Conservation (phyloP, 1,284 basidiomycete genomes). For the Cutaneotrichosporon sp. region DNA sequence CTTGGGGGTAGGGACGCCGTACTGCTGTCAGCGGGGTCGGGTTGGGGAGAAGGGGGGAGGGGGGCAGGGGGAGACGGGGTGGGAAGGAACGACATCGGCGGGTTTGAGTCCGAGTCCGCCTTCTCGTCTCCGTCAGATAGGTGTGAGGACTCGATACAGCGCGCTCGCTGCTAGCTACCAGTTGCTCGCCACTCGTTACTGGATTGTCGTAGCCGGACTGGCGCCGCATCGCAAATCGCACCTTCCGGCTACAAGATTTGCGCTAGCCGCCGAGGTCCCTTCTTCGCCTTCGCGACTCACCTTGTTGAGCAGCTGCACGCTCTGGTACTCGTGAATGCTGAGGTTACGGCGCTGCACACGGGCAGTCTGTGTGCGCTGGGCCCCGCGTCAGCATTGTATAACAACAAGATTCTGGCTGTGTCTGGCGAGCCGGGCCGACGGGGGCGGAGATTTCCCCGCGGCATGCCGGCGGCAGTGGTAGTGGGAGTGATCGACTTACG, state of each 20-base stretch:
- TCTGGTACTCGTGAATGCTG: constrained; percentile 98
- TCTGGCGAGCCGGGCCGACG: neutral
- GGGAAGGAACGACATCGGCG: neutral
- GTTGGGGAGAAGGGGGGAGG: neutral
- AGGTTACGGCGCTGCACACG: constrained; percentile 65
- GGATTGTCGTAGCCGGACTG: neutral
- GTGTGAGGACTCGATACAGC: too few relatives aligned
- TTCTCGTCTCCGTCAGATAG: neutral
- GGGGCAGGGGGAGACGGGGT: neutral
- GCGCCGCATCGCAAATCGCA: neutral
- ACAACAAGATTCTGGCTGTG: neutral
- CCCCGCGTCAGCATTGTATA: constrained; percentile 13
- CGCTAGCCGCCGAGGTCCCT: neutral
- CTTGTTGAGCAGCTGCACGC: constrained; percentile 88
- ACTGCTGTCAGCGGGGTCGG: constrained; percentile 58
- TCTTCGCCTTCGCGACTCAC: constrained; percentile 56
- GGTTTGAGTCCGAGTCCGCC: neutral
- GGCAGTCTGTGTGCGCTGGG: constrained; percentile 12
- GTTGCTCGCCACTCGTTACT: neutral
- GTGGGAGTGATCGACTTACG: neutral
- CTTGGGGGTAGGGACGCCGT: constrained; percentile 94
- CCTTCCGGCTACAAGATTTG: neutral
- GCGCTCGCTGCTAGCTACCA: too few relatives aligned
- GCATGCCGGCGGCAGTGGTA: constrained; percentile 9
- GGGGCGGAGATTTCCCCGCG: constrained; percentile 12